phyloP scores from a whole-genome alignment of 345 rosid species.

The Aurinia saxatilis region DNA sequence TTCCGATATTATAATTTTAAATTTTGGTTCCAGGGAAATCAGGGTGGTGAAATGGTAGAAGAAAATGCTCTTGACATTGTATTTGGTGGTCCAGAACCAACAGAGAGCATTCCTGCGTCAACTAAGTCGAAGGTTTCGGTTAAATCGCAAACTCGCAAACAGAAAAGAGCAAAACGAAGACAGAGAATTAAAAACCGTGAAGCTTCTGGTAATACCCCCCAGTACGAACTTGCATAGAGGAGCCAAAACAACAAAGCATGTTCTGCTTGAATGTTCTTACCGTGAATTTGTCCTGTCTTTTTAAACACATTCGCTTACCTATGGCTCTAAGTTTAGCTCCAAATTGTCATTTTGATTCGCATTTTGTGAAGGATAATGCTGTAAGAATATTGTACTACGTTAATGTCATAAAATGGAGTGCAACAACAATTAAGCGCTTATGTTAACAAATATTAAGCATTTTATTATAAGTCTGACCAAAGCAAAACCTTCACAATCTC shows the following conservation, averaged over 20 bases:
- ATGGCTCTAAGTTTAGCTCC: background rate
- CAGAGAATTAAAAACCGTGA: conserved; percentile 23
- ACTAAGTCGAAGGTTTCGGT: background rate
- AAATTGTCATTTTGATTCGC: background rate
- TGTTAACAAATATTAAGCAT: too few species aligned
- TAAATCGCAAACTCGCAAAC: conserved; percentile 25
- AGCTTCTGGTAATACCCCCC: conserved; percentile 16
- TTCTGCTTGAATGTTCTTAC: background rate
- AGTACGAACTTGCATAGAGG: conserved; percentile 17
- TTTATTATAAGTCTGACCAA: too few species aligned
- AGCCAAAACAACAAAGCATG: background rate
- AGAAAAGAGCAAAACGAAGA: conserved; percentile 30
- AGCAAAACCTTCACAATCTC: too few species aligned
- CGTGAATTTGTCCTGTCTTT: background rate
- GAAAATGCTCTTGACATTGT: conserved; percentile 23
- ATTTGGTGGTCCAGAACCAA: conserved; percentile 22
- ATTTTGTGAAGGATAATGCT: background rate
- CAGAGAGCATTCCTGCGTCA: conserved; percentile 9
- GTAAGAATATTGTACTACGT: background rate
- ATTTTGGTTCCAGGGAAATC: conserved; percentile 16
- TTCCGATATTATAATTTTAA: background rate
- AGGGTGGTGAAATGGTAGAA: conserved; percentile 13
- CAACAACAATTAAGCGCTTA: too few species aligned
- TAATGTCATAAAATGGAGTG: too few species aligned
- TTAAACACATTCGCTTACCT: background rate